Base-by-base conservation (phyloP, 192 early-diverging fungal species). In the Entomortierella parvispora region DNA sequence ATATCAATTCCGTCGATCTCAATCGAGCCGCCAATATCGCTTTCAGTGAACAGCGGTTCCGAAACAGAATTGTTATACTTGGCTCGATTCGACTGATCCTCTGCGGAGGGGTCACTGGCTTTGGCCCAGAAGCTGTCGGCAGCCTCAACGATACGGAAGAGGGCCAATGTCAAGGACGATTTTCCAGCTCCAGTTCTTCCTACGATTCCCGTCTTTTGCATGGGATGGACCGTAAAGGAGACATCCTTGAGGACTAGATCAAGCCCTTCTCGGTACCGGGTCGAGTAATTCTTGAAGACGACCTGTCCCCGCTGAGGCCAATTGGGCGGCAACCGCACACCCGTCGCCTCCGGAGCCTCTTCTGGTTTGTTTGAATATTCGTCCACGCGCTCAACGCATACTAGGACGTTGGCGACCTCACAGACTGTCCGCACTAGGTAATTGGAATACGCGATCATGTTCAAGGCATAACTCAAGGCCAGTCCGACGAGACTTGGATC, bases 261-360 rank as follows among this genome's bases (percentile, higher is more conserved):
- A 48, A 97, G 81, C 0, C 84, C 93, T 4, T 86, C 72, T 8
- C 94, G 86, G 69, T 97, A 97, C 15, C 94, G 87, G 2, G 92
- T 89, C 18, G 89, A 87, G 59, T 93, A 95, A 51, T 89, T 68
- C 15, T 83, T 79, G 79, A 94, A 95, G 69, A 88, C 85, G 51
- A 97, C 85, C 18, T 58, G 53, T 31, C 96, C 96, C 10, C 86
- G 62, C 15, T 83, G 71, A 6, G 95, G 95, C 95, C 95, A 97
- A 11, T 70, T 53, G 14, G 69, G 52, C 0, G 81, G 46, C 0
- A 91, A 89, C 12, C 76, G 80, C 14, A 80, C 69, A 51, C 78
- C 82, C 17, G 83, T 83, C n/a, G 87, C 75, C 14, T 89, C 89
- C 12, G 92, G 90, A 22, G 94, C 95, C 74, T 97, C 96, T 14